Base-by-base conservation (phyloP, 164 flowering plant genomes). In the Pachysandra terminalis region DNA sequence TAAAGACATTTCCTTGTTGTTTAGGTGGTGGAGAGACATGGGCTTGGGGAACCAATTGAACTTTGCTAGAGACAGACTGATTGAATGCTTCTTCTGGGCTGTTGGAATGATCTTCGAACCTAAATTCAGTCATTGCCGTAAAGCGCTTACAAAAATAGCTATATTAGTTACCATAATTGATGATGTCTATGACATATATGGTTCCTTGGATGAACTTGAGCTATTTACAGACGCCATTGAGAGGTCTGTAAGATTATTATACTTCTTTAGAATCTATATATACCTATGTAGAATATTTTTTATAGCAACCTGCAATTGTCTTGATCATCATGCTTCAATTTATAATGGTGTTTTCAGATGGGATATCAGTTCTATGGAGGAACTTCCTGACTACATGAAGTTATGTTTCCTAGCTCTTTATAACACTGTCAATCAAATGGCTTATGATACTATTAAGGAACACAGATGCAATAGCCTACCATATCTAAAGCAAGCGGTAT, bases 301-400 rank as follows among this genome's bases (percentile, higher is more conserved):
- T n/a, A n/a, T n/a, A n/a, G n/a, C n/a, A n/a, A n/a, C n/a, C 4
- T 16, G 16, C 16, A 3, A 40, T 10, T 40, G 10, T 40, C 45
- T 40, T 40, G 10, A 10, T 40, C 7, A 40, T 40, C 45, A 40
- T 40, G 45, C 5, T 40, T 40, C 45, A 40, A 40, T 5, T 5
- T 5, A 5, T 40, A 10, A 40, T 40, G 5, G 45, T 40, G 10
- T 40, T 40, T 5, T 51, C 63, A 70, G 73, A 56, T 70, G 73
- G 73, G 73, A 70, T 9, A 56, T 70, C 15, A 57, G 40, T 22
- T 19, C 56, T 19, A 13, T 64, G 40, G 68, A 66, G 27, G 23
- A 17, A 1, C 70, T 72, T 7, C 75, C 70, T 5, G 56, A 60
- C 19, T 72, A 72, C 66, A 66, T 72, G 70, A 51, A 32, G 61